phyloP scores from a whole-genome alignment of 2,329 filamentous ascomycete species.

The Aspergillus novoparasiticus region DNA sequence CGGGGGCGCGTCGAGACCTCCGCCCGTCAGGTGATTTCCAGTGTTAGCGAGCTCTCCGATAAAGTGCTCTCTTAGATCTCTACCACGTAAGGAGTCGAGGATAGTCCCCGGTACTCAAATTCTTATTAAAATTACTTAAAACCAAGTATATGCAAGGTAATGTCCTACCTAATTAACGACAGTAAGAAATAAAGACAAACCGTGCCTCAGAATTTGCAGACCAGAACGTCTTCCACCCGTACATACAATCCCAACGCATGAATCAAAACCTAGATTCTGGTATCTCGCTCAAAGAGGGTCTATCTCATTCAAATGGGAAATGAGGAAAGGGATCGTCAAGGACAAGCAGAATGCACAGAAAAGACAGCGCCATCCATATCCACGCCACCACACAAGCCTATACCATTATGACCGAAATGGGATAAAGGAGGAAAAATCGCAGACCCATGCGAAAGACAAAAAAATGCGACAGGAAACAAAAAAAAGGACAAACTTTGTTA shows the following conservation, averaged over 20 bases:
- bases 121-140: background rate
- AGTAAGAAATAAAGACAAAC: constrained; percentile 15
- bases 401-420: constrained; percentile 31
- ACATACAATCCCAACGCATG: constrained; percentile 9
- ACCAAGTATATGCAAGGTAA: constrained; percentile 5
- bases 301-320: constrained; percentile 39
- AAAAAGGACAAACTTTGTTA: constrained; percentile 14
- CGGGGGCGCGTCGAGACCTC: constrained; percentile 33
- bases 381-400: constrained; percentile 34
- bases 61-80: background rate
- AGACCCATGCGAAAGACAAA: constrained; percentile 25
- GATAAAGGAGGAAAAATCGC: constrained; percentile 3
- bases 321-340: constrained; percentile 27
- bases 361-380: constrained; percentile 40
- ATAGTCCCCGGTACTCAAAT: background rate
- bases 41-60: constrained; percentile 1
- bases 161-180: background rate
- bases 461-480: constrained; percentile 14
- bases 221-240: background rate
- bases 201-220: background rate
- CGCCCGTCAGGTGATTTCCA: constrained; percentile 33
- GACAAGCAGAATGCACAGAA: constrained; percentile 36
- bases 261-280: constrained; percentile 41
- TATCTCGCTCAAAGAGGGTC: constrained; percentile 45
- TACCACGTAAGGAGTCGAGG: background rate